Percentiles rank a stretch among this genome's conserved stretches.
These are phyloP conservation scores for Mycosarcoma mackinlayi DNA, from an alignment of 1,284 basidiomycete genomes.

Conservation along the genomic window DNA sequence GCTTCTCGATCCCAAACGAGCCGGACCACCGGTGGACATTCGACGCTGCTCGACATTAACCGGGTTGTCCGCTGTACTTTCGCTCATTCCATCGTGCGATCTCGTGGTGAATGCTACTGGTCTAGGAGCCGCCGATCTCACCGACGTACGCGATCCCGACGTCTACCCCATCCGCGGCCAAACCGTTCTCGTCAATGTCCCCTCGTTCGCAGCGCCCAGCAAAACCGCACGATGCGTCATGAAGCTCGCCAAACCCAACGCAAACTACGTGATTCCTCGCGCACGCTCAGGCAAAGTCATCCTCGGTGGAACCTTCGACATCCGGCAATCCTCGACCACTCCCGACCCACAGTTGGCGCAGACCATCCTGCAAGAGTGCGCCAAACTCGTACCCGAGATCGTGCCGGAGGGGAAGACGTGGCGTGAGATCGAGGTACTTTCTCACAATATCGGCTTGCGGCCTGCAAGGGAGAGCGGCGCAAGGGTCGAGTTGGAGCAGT, in stretches of 20 bases:
- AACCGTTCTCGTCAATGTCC: constrained; percentile 80
- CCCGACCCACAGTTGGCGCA: constrained; percentile 71
- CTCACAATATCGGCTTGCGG: constrained; percentile 56
- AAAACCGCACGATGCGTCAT: constrained; percentile 46
- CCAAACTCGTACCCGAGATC: constrained; percentile 48
- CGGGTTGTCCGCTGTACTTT: constrained; percentile 22
- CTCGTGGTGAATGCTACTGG: constrained; percentile 71
- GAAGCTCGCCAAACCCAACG: constrained; percentile 28
- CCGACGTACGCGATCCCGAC: constrained; percentile 75
- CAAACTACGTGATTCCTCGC: constrained; percentile 74
- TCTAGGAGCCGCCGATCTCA: constrained; percentile 61
- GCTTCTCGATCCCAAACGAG: constrained; percentile 4
- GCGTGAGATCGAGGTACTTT: constrained; percentile 43
- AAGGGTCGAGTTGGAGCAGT: constrained; percentile 46
- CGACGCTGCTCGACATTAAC: constrained; percentile 34
- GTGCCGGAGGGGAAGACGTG: constrained; percentile 48
- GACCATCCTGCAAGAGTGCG: constrained; percentile 71
- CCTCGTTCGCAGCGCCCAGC: constrained; percentile 68
- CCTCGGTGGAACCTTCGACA: constrained; percentile 74
- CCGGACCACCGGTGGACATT: constrained; percentile 45
- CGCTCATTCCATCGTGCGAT: constrained; percentile 18
- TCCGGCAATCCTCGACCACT: constrained; percentile 21
- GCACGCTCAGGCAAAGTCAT: constrained; percentile 71
- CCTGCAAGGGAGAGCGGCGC: constrained; percentile 54
- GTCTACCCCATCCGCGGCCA: constrained; percentile 87